Percentiles rank a stretch among this genome's conserved stretches.
Evolutionary conservation across 768 basidiomycete species (phyloP).

Genomic region (Amanita thiersii): DNA sequence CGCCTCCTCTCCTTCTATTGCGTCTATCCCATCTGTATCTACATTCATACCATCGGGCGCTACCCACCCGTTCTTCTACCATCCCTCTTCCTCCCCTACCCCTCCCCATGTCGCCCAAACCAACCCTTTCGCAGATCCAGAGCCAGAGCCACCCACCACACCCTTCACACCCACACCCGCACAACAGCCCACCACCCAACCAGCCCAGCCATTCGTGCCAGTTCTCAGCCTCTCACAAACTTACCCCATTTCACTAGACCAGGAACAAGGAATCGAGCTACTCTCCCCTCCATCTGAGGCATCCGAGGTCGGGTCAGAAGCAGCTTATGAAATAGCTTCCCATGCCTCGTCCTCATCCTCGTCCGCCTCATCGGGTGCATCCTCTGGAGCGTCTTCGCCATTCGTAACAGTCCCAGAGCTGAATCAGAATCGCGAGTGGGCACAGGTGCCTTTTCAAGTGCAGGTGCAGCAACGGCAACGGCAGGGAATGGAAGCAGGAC

Average conservation of each 20-base stretch:
- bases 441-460: too few relatives aligned
- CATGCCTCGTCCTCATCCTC: not conserved
- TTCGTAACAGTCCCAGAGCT: not conserved
- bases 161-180: not conserved
- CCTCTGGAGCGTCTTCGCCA: not conserved
- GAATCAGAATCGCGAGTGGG: too few relatives aligned
- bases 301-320: not conserved
- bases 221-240: constrained; percentile 5
- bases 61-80: too few relatives aligned
- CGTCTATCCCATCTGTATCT: not conserved
- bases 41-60: too few relatives aligned
- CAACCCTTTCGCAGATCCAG: not conserved
- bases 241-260: constrained; percentile 7
- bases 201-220: not conserved
- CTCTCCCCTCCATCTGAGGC: not conserved
- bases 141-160: not conserved
- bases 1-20: not conserved
- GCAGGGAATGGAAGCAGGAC: not conserved
- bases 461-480: constrained; percentile 1
- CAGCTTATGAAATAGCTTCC: constrained; percentile 5
- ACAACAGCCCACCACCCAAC: not conserved
- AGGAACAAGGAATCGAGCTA: constrained; percentile 8
- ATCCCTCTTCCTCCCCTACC: too few relatives aligned
- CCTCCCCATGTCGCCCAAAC: not conserved
- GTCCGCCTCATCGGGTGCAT: not conserved